Conservation (phyloP, 352 stramenopile species). For the Pythium guiyangense region DNA sequence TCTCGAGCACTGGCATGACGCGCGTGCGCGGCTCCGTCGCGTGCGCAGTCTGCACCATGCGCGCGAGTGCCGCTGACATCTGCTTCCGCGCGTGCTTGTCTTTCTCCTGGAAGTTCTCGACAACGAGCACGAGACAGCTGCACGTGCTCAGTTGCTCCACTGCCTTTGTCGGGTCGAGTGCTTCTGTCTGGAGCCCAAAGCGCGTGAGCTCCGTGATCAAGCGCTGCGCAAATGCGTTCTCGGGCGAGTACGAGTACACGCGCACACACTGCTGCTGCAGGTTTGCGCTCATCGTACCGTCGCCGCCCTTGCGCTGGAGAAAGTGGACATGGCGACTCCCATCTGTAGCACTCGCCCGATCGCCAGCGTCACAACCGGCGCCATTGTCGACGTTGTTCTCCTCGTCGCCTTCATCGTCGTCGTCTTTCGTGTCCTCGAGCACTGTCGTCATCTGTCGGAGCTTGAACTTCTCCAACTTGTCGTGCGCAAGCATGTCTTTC, state of each 20-base stretch:
- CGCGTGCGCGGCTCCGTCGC: conserved; percentile 19
- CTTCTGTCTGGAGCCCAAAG: conserved; percentile 9
- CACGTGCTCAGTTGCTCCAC: conserved; percentile 9
- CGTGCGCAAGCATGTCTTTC: conserved; percentile 25
- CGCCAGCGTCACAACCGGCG: neutral
- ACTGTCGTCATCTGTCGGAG: conserved; percentile 21
- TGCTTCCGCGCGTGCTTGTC: conserved; percentile 29
- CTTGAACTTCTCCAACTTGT: conserved; percentile 12
- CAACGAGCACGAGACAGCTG: conserved; percentile 29
- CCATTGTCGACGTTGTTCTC: conserved; percentile 4
- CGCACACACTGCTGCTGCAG: conserved; percentile 3
- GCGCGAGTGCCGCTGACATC: conserved; percentile 29
- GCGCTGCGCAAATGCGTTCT: conserved; percentile 10
- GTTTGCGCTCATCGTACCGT: neutral
- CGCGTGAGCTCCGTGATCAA: conserved; percentile 12
- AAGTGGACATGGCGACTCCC: neutral
- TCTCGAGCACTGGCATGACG: conserved; percentile 54
- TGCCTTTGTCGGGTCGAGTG: conserved; percentile 10
- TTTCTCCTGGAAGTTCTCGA: conserved; percentile 27
- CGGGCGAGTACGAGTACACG: conserved; percentile 11
- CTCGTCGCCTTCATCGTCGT: conserved; percentile 6
- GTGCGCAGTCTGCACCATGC: conserved; percentile 31
- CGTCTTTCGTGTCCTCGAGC: conserved; percentile 11
- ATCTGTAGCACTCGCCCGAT: too few species aligned
- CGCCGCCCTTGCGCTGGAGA: neutral